Evolutionary conservation across 768 basidiomycete genomes (phyloP), one percentile per base, ranked within the genome.

Genomic region (Lactarius trivialis): DNA sequence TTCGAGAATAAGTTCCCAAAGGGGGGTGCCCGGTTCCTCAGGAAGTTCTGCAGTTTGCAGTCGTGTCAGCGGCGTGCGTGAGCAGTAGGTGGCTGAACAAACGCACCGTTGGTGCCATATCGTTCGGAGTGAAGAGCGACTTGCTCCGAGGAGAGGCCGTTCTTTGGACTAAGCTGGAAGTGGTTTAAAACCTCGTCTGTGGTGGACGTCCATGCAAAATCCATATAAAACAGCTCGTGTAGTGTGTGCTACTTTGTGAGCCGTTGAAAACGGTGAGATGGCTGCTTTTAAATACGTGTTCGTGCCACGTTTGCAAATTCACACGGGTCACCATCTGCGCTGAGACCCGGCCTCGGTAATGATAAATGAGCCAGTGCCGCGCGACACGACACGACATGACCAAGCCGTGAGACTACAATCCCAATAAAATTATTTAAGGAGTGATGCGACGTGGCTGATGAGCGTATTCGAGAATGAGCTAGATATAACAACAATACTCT

Each of bases 1-100:
- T 68, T 97, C 94, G n/a, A 99, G 81, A 63, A 99, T 88, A 63
- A 98, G 85, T 71, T 92, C 82, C 92, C 93, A 94, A 34, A 98
- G 71, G 4, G 95, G 91, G 4, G 96, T 97, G 3, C 91, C 77
- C 0, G 91, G 88, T 11, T 95, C 92, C 70, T 97, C 93, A 12
- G 96, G 95, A 7, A 99, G 80, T 71, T 91, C 96, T 98, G 32
- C 36, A 9, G 37, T 55, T 33, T 14, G 37, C 1, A 34, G 54
- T n/a, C 3, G 30, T 26, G 30, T 60, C 21, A 64, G 63, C 36
- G 30, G 14, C 28, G 32, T 17, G 26, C 6, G n/a, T 15, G 37
- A 15, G 48, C 4, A 2, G 43, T 60, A 55, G 39, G 37, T 64
- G 54, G 49, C 58, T n/a, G n/a, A 48, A 34, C 7, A 8, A 7